phyloP scores from a whole-genome alignment of 108 stramenopile genomes.

The Chaetoceros muelleri region DNA sequence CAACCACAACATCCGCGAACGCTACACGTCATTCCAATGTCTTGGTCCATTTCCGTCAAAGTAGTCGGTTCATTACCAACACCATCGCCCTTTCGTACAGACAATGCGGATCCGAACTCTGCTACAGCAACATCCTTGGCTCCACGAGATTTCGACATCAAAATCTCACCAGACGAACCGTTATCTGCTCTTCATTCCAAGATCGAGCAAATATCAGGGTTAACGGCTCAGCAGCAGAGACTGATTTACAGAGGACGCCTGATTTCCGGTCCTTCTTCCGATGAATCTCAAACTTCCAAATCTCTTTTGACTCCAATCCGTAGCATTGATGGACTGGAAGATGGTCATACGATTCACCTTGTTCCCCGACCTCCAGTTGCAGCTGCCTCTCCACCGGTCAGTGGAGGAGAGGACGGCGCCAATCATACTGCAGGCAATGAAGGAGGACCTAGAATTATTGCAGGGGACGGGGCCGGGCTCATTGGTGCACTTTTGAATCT shows the following conservation, averaged over 20 bases:
- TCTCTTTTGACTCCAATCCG: constrained; percentile 20
- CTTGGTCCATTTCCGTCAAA: constrained; percentile 45
- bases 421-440: not conserved
- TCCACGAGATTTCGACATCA: constrained; percentile 28
- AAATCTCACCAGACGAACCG: constrained; percentile 51
- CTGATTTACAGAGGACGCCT: constrained; percentile 79
- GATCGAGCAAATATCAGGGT: constrained; percentile 59
- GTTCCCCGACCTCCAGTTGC: constrained; percentile 44
- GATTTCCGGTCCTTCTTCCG: constrained; percentile 14
- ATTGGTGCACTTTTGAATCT: not conserved
- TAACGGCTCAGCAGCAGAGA: constrained; percentile 53
- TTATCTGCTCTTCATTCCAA: constrained; percentile 29
- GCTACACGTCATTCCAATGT: too few species aligned
- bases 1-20: too few species aligned
- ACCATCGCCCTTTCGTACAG: not conserved
- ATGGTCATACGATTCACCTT: constrained; percentile 83
- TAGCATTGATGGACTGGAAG: constrained; percentile 63
- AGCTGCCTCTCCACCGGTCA: too few species aligned
- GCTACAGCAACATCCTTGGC: not conserved
- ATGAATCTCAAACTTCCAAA: not conserved
- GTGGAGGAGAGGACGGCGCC: not conserved
- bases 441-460: too few species aligned
- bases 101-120: constrained; percentile 1
- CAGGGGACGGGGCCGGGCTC: not conserved
- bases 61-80: constrained; percentile 25